Percentiles rank a stretch among this genome's conserved stretches.
These are phyloP conservation scores for Hemileccinum impolitum DNA, from an alignment of 768 basidiomycete species.

Conservation along the genomic window DNA sequence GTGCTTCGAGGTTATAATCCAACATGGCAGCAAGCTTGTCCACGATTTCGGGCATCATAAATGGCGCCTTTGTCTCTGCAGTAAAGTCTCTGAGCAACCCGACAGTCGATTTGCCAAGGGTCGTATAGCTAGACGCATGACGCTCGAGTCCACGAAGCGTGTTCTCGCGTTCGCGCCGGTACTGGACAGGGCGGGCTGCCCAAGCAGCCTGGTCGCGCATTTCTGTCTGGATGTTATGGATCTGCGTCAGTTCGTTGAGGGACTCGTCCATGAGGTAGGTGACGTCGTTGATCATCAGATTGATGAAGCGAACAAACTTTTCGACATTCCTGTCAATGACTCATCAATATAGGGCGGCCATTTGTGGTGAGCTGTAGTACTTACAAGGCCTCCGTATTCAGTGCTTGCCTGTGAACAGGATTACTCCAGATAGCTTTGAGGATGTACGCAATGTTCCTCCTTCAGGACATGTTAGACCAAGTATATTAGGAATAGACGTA, in stretches of 20 bases:
- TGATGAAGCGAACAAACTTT: conserved; percentile 93
- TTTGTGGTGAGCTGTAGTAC: conserved; percentile 18
- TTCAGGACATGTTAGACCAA: conserved; percentile 29
- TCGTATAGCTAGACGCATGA: conserved; percentile 81
- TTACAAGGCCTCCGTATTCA: conserved; percentile 76
- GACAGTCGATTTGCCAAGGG: conserved; percentile 86
- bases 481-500: not conserved
- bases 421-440: conserved; percentile 92
- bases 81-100: conserved; percentile 89
- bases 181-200: conserved; percentile 58
- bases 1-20: conserved; percentile 86
- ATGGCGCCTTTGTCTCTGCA: conserved; percentile 85
- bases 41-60: conserved; percentile 96
- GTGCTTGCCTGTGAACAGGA: conserved; percentile 80
- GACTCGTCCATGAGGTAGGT: conserved; percentile 98
- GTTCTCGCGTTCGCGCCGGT: conserved; percentile 81
- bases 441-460: conserved; percentile 84
- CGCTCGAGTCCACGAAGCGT: conserved; percentile 78
- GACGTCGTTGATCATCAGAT: conserved; percentile 98
- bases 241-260: conserved; percentile 81
- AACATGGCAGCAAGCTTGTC: conserved; percentile 94
- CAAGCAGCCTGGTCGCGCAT: conserved; percentile 77
- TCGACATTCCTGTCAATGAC: conserved; percentile 65
- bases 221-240: conserved; percentile 80
- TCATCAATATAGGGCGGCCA: not conserved